Evolutionary conservation across 345 rosid genomes (phyloP).

Genomic region (Eucalyptus pumila): DNA sequence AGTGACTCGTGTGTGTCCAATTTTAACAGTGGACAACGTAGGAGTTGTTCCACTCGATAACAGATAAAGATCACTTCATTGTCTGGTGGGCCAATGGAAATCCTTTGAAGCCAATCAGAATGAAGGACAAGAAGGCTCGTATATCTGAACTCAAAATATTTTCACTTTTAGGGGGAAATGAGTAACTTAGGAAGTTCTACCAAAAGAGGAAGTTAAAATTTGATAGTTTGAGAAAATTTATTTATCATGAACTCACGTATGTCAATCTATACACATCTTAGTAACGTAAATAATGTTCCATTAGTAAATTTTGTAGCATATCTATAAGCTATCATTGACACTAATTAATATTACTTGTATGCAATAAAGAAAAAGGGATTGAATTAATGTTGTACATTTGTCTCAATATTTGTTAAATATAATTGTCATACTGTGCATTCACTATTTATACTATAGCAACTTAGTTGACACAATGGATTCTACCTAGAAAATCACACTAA

Average conservation of each 20-base stretch:
- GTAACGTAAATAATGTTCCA: not conserved
- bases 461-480: not conserved
- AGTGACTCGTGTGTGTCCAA: not conserved
- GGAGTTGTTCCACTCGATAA: not conserved
- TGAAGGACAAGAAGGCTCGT: not conserved
- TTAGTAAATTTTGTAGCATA: not conserved
- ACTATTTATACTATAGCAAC: not conserved
- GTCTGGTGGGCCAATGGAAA: not conserved
- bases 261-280: not conserved
- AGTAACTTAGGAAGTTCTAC: not conserved
- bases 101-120: not conserved
- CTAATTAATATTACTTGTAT: not conserved
- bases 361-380: not conserved
- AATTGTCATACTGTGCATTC: not conserved
- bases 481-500: not conserved
- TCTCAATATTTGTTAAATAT: too few species aligned
- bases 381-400: not conserved
- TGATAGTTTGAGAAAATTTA: not conserved
- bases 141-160: not conserved
- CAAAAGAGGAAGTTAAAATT: not conserved
- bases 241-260: not conserved
- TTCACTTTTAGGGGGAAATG: too few species aligned
- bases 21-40: not conserved
- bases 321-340: not conserved
- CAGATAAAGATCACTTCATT: not conserved